Base-by-base conservation (phyloP, 345 rosid genomes). In the Arabis hirsuta region DNA sequence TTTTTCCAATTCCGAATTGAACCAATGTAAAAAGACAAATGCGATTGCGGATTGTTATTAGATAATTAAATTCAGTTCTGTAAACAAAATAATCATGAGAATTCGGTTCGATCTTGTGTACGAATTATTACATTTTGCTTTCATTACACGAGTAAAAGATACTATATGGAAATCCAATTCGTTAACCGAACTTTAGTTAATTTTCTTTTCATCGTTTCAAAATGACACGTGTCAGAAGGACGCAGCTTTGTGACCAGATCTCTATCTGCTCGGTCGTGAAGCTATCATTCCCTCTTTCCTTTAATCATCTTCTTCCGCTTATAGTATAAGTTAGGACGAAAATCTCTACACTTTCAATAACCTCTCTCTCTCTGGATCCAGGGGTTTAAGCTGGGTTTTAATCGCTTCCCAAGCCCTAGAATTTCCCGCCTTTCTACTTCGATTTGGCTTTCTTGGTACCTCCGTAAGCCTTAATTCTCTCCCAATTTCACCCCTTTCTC, bases 361-460 rank as follows among this genome's bases (percentile, higher is more conserved):
- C 4, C 71, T 32, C 41, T 59, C 76, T 52, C 56, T 42, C 65
- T 32, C 60, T 66, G 24, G 79, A 75, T 75, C 79, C 64, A 43
- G 9, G 63, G 79, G 79, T 53, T 75, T 66, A 68, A 76, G 66
- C 72, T 44, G 72, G 80, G 76, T 69, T 62, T 62, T 69, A 46
- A 55, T 55, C 65, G 31, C 51, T 27, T 56, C 16, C 34, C 9
- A 12, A 55, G 14, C 65, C 53, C 22, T 62, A 39, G 1, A 62
- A 5, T 69, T 70, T 62, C 62, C 71, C 74, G 74, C 74, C 74
- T 62, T 69, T 32, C 39, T 1, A 38, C 64, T 69, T 69, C 70
- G 43, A 34, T 69, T 74, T 34, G 9, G 36, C 29, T 52, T 51
- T 45, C 60, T 63, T 70, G 59, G 20, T 48, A 0, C 42, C 69